phyloP scores from a whole-genome alignment of 208 protist species.

The Wallacemonas sp. region DNA sequence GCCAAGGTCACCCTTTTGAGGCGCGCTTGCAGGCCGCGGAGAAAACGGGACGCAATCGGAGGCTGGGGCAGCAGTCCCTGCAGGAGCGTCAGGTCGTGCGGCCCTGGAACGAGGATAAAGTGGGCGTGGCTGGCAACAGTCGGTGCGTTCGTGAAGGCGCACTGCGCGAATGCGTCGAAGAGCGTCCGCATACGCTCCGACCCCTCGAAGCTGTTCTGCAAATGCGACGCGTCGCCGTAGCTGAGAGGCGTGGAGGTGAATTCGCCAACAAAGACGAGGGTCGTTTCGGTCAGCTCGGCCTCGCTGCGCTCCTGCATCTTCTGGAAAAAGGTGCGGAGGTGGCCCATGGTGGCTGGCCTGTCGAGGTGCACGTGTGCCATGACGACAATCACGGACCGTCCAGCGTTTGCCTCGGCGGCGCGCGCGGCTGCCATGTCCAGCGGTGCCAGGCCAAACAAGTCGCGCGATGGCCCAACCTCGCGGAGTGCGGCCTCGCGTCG shows the following conservation, averaged over 20 bases:
- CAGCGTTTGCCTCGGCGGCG: slow-evolving; percentile 57
- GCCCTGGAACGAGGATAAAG: slow-evolving; percentile 83
- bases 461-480: slow-evolving; percentile 49
- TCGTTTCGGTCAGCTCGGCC: slow-evolving; percentile 74
- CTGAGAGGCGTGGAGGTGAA: slow-evolving; percentile 72
- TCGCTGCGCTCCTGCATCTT: slow-evolving; percentile 84
- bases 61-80: slow-evolving; percentile 79
- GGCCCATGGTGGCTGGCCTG: slow-evolving; percentile 51
- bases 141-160: slow-evolving; percentile 66
- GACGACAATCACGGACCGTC: slow-evolving; percentile 76
- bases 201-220: slow-evolving; percentile 69
- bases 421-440: slow-evolving; percentile 44
- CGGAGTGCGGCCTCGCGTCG: slow-evolving; percentile 57
- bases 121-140: slow-evolving; percentile 73
- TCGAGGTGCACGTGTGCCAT: slow-evolving; percentile 87
- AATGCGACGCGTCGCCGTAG: slow-evolving; percentile 79
- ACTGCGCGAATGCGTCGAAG: slow-evolving; percentile 55
- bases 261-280: slow-evolving; percentile 79
- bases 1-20: slow-evolving; percentile 74
- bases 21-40: slow-evolving; percentile 48
- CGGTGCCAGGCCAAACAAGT: slow-evolving; percentile 79
- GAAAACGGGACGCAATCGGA: slow-evolving; percentile 55
- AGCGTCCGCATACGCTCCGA: slow-evolving; percentile 49
- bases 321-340: slow-evolving; percentile 68
- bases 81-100: slow-evolving; percentile 62